Evolutionary conservation across 148 eudicot genomes (phyloP), one percentile per base, ranked within the genome.

Genomic region (Oxyria digyna): DNA sequence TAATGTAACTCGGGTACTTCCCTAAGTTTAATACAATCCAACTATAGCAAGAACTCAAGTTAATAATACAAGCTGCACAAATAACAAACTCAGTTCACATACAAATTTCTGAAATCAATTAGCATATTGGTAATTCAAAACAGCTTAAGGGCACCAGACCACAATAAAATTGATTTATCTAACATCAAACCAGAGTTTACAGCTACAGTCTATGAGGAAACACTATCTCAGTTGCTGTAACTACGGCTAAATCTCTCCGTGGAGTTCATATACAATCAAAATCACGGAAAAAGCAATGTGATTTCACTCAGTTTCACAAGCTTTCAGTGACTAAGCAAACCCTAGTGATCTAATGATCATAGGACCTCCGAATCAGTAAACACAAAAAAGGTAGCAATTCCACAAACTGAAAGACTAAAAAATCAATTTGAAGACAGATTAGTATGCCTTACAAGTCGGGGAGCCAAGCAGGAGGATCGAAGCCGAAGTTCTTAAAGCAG

Each of bases 391-490:
- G 23, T 24, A 54, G 62, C 15, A 24, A 54, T 23, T 32, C 64
- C 27, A 72, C 33, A 62, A 45, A 48, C 23, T n/a, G 43, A 33
- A 69, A 41, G 10, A 10, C 1, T 14, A 18, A 18, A 1, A 46
- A 46, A 46, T 4, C 21, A 17, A 69, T 37, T 14, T 11, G 12
- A 40, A 18, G 18, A 29, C 4, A 52, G 17, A 3, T 11, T 67
- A 59, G 43, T 26, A 54, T 18, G 15, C 40, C 90, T 69, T 77
- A 93, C 98, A 81, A 72, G 69, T 80, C 78, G 46, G 98, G 98
- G 45, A 89, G 26, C 98, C 98, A 93, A 72, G 96, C 98, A 20
- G 95, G 96, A 38, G 98, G 88, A 72, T 89, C 95, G 72, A 84
- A 78, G 27, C 95, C 96, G 71, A 74, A 89, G 37, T 74, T 76